phyloP scores from a whole-genome alignment of 1,139 yeast species.

The Wickerhamomyces sp. region DNA sequence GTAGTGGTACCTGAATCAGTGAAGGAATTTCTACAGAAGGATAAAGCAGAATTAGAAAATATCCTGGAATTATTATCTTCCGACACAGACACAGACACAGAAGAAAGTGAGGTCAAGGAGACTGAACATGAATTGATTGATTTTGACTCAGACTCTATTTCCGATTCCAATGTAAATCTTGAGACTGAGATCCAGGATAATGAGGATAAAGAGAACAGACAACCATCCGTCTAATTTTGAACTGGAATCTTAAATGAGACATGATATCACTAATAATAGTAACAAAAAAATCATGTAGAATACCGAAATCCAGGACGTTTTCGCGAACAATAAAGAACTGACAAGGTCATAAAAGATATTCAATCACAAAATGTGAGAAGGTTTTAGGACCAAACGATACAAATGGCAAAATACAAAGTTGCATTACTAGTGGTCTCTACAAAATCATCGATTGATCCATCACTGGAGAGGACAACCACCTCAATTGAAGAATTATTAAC shows the following conservation, averaged over 20 bases:
- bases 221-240: not conserved
- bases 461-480: slow-evolving; percentile 23
- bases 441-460: slow-evolving; percentile 27
- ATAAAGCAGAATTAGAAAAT: slow-evolving; percentile 14
- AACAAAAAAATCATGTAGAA: not conserved
- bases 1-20: slow-evolving; percentile 13
- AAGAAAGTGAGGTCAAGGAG: not conserved
- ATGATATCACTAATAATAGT: not conserved
- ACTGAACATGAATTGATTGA: slow-evolving; percentile 21
- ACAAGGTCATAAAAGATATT: too few species aligned
- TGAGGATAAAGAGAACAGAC: not conserved
- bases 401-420: slow-evolving; percentile 16
- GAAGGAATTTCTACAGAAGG: slow-evolving; percentile 14
- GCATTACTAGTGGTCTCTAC: slow-evolving; percentile 36
- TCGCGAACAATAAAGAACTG: too few species aligned
- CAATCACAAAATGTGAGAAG: too few species aligned
- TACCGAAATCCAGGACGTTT: too few species aligned
- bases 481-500: slow-evolving; percentile 1
- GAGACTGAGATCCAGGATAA: not conserved
- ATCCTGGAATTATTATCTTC: slow-evolving; percentile 11
- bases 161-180: not conserved
- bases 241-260: not conserved
- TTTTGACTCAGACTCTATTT: slow-evolving; percentile 29
- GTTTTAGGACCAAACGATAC: not conserved
- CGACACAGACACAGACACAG: not conserved